phyloP scores from a whole-genome alignment of 2,329 filamentous ascomycete genomes.

The Cercospora brassicicola region DNA sequence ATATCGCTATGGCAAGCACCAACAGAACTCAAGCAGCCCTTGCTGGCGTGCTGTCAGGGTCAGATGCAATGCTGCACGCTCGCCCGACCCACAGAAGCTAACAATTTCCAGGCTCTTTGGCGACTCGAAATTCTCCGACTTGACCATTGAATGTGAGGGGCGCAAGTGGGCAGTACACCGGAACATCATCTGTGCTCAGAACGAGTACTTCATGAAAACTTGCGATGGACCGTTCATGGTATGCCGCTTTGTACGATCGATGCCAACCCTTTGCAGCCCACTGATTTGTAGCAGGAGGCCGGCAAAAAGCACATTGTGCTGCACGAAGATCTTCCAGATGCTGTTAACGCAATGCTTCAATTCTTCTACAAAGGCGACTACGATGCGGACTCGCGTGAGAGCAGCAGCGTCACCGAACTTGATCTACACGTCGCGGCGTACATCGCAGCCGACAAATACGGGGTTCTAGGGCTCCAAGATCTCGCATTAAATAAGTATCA shows the following conservation, averaged over 20 bases:
- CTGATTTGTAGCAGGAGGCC: not conserved
- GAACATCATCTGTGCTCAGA: conserved; percentile 29
- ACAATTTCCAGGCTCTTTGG: not conserved
- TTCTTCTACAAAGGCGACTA: conserved; percentile 6
- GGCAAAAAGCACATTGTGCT: not conserved
- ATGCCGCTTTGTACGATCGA: not conserved
- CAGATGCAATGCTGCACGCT: too few species aligned
- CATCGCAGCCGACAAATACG: conserved; percentile 11
- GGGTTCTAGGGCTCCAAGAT: not conserved
- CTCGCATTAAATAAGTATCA: not conserved
- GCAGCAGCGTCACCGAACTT: not conserved
- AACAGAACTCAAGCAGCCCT: not conserved
- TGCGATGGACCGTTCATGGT: conserved; percentile 26
- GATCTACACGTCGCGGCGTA: conserved; percentile 1
- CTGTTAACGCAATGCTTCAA: not conserved
- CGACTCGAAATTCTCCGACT: conserved; percentile 23
- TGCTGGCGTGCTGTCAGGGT: not conserved
- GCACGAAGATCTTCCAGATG: not conserved
- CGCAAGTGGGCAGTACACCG: conserved; percentile 29
- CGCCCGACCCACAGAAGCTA: not conserved
- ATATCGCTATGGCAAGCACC: not conserved
- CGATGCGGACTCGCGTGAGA: not conserved
- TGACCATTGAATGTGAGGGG: conserved; percentile 28
- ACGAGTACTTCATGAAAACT: conserved; percentile 28
- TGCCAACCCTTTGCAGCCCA: too few species aligned